Conservation (phyloP, 495 filamentous ascomycete genomes). For the Talaromyces proteolyticus region DNA sequence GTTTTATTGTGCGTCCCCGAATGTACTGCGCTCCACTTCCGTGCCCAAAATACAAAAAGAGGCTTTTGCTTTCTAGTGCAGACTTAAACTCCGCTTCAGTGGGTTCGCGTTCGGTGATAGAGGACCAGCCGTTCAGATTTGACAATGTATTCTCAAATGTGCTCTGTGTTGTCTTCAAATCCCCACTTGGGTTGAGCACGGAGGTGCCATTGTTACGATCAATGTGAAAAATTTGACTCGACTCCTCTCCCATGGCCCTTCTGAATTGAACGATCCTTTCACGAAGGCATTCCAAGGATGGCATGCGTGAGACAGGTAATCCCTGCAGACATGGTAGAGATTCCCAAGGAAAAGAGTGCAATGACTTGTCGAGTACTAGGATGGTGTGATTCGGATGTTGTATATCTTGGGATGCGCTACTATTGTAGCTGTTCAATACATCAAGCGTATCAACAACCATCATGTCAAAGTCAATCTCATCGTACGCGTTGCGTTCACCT, state of each 20-base stretch:
- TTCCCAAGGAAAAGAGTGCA: constrained; percentile 94
- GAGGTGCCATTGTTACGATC: constrained; percentile 62
- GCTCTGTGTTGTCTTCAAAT: constrained; percentile 72
- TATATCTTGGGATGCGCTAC: constrained; percentile 32
- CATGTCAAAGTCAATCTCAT: constrained; percentile 93
- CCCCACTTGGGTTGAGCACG: constrained; percentile 81
- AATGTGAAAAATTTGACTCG: constrained; percentile 42
- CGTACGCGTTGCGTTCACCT: constrained; percentile 93
- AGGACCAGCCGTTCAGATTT: constrained; percentile 53
- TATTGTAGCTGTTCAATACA: constrained; percentile 72
- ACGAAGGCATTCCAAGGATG: constrained; percentile 74
- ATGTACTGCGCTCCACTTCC: constrained; percentile 95
- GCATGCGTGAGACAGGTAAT: constrained; percentile 76
- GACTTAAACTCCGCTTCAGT: constrained; percentile 69
- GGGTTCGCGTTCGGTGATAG: constrained; percentile 60
- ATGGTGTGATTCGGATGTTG: constrained; percentile 80
- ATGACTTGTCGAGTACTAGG: constrained; percentile 83
- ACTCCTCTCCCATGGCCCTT: constrained; percentile 15
- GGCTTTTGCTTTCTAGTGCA: constrained; percentile 50
- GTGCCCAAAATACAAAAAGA: constrained; percentile 93
- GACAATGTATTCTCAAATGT: constrained; percentile 61
- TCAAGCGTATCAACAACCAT: constrained; percentile 82
- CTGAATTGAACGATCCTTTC: constrained; percentile 55
- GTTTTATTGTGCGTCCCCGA: constrained; percentile 68
- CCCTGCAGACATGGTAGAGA: constrained; percentile 79